Evolutionary conservation across 345 rosid genomes (phyloP).

Genomic region (Populus davidiana): DNA sequence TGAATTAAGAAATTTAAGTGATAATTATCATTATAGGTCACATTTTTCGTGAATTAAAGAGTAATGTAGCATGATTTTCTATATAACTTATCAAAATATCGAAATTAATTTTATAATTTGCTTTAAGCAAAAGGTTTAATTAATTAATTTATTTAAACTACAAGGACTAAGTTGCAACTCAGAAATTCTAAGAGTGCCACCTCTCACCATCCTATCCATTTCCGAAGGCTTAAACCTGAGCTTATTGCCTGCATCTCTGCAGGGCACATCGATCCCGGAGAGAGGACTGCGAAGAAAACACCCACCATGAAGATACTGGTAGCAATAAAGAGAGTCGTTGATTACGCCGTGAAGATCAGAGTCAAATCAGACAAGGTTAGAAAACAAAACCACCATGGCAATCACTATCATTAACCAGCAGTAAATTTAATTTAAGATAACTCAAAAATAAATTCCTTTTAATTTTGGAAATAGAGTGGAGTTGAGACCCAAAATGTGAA

Average conservation of each 20-base stretch:
- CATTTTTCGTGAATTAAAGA: no score
- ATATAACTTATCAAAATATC: no score
- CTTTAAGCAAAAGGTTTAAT: neutral
- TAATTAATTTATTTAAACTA: no score
- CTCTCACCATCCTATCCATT: neutral
- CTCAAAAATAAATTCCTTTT: neutral
- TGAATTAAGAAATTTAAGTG: no score
- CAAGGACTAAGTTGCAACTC: neutral
- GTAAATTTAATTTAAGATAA: neutral
- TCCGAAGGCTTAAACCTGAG: neutral
- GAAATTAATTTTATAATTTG: neutral
- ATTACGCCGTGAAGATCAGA: conserved; percentile 94
- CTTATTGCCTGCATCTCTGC: no score
- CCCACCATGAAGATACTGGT: conserved; percentile 79
- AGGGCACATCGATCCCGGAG: no score
- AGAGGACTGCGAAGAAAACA: neutral
- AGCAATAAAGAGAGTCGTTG: conserved; percentile 84
- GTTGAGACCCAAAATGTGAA: conserved; percentile 90
- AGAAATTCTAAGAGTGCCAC: neutral
- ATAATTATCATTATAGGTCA: no score
- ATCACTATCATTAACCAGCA: neutral
- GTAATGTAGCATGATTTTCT: no score
- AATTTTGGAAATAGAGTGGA: conserved; percentile 50
- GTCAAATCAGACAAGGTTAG: conserved; percentile 87
- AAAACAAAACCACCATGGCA: neutral